A percentile compares a stretch with the other conserved stretches of the same genome.
Conservation (phyloP, 2,329 filamentous ascomycete species). For the Cladophialophora exuberans region DNA sequence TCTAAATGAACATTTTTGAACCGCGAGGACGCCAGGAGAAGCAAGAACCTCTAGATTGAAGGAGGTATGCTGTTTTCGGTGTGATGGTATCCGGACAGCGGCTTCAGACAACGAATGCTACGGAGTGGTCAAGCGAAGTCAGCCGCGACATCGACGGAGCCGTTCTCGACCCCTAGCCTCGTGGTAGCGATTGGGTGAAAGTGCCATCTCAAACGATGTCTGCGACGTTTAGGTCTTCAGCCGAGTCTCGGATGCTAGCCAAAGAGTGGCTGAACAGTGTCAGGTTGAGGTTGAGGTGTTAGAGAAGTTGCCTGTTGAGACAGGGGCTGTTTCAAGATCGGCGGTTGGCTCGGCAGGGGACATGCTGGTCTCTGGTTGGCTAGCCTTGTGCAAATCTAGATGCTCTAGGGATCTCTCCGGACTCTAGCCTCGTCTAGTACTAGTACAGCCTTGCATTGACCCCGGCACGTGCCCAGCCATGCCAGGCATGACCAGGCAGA, state of each 20-base stretch:
- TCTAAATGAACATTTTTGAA: constrained; percentile 28
- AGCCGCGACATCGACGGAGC: constrained; percentile 13
- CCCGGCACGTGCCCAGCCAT: background rate
- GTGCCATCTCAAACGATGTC: constrained; percentile 24
- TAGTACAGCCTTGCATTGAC: constrained; percentile 7
- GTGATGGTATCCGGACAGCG: constrained; percentile 27
- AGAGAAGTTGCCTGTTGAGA: constrained; percentile 26
- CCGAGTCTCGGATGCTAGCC: constrained; percentile 22
- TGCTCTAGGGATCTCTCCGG: no score
- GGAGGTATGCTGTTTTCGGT: constrained; percentile 25
- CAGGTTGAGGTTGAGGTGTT: constrained; percentile 28
- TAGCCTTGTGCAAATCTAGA: constrained; percentile 10
- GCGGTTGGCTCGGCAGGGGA: constrained; percentile 8
- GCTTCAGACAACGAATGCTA: constrained; percentile 29
- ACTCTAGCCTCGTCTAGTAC: no score
- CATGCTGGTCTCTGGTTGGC: background rate
- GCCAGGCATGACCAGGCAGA: background rate
- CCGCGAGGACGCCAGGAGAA: constrained; percentile 7
- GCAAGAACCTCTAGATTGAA: constrained; percentile 23
- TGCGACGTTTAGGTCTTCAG: constrained; percentile 29
- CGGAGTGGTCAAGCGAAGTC: constrained; percentile 12
- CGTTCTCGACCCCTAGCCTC: constrained; percentile 10
- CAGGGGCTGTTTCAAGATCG: constrained; percentile 24
- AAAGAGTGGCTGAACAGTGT: constrained; percentile 26
- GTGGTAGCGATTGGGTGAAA: constrained; percentile 24